Evolutionary conservation across 352 stramenopile species (phyloP).

Genomic region (Phytophthora pistaciae): DNA sequence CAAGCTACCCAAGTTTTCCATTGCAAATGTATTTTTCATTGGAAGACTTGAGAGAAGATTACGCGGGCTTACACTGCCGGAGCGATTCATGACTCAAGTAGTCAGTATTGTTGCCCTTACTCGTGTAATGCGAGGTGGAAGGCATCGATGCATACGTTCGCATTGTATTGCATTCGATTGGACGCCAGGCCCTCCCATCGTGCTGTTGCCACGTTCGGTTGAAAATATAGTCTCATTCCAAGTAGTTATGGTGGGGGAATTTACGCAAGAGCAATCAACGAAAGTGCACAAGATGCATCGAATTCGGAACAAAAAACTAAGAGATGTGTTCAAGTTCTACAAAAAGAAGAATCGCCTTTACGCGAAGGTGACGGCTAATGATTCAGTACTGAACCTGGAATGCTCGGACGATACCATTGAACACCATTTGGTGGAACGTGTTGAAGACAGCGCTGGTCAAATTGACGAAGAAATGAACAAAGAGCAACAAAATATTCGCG

Average conservation of each 20-base stretch:
- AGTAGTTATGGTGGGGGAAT: neutral
- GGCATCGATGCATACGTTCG: neutral
- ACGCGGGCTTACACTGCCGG: neutral
- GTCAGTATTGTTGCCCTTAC: neutral
- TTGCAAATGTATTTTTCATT: constrained; percentile 6
- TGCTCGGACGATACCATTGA: neutral
- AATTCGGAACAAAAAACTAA: neutral
- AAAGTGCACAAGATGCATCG: neutral
- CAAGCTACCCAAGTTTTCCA: constrained; percentile 6
- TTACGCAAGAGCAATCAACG: neutral
- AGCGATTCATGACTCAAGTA: neutral
- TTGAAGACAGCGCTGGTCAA: neutral
- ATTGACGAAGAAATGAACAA: neutral
- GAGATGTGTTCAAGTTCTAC: constrained; percentile 1
- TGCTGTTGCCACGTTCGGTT: neutral
- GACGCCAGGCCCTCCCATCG: neutral
- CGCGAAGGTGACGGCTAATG: neutral
- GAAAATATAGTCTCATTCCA: neutral
- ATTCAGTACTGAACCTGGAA: neutral
- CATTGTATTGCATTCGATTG: constrained; percentile 1
- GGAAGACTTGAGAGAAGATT: neutral
- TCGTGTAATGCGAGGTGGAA: neutral
- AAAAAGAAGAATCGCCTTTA: neutral
- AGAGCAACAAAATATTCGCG: neutral
- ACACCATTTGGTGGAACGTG: neutral